phyloP scores from a whole-genome alignment of 768 basidiomycete species.

The Kwoniella sp. region DNA sequence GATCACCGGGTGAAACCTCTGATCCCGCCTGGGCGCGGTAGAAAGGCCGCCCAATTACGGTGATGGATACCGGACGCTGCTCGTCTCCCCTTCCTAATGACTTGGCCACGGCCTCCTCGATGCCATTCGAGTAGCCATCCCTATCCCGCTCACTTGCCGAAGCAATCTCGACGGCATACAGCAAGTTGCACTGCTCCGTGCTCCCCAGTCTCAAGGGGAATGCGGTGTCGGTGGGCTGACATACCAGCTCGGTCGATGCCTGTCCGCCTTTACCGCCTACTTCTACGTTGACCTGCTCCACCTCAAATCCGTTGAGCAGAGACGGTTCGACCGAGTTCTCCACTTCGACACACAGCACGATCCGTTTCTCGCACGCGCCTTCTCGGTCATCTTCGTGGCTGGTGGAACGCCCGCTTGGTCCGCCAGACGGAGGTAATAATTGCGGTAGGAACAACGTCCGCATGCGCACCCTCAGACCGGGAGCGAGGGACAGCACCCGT shows the following conservation, averaged over 20 bases:
- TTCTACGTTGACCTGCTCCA: conserved; percentile 69
- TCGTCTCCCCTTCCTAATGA: conserved; percentile 56
- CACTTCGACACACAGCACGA: conserved; percentile 85
- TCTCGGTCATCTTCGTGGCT: conserved; percentile 52
- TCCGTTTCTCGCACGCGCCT: conserved; percentile 70
- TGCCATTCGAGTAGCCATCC: not conserved
- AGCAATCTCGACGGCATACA: conserved; percentile 79
- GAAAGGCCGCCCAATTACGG: conserved; percentile 68
- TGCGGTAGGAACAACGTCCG: conserved; percentile 88
- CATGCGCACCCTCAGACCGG: conserved; percentile 86
- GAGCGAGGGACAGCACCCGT: conserved; percentile 69
- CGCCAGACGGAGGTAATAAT: conserved; percentile 58
- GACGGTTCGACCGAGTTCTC: conserved; percentile 59
- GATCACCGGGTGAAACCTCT: not conserved
- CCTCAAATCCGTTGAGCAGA: conserved; percentile 61
- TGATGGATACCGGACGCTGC: conserved; percentile 73
- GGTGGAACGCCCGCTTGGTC: conserved; percentile 21
- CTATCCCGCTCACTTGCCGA: conserved; percentile 11
- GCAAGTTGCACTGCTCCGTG: conserved; percentile 77
- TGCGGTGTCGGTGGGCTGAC: conserved; percentile 49
- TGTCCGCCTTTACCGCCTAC: conserved; percentile 63
- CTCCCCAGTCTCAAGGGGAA: conserved; percentile 72
- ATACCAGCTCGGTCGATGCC: conserved; percentile 35
- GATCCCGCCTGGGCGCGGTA: not conserved
- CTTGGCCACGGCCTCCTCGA: conserved; percentile 51